A percentile compares a stretch with the other conserved stretches of the same genome.
phyloP scores from a whole-genome alignment of 768 basidiomycete genomes.

The Mycena pura region DNA sequence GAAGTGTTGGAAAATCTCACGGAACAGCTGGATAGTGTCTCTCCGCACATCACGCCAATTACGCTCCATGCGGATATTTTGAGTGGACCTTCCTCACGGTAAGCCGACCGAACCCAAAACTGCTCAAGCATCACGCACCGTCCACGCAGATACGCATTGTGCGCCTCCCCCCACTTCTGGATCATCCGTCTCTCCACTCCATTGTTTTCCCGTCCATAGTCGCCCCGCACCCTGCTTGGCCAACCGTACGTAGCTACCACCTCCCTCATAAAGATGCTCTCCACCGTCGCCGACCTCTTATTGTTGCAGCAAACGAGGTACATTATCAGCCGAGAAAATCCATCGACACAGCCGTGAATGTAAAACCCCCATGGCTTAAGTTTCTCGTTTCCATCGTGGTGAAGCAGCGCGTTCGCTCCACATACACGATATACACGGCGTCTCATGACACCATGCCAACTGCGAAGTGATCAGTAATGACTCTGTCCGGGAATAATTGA shows the following conservation, averaged over 20 bases:
- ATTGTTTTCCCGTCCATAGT: constrained; percentile 13
- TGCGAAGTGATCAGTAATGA: neutral
- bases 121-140: constrained; percentile 13
- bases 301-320: constrained; percentile 37
- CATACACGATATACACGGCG: constrained; percentile 37
- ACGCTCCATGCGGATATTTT: constrained; percentile 38
- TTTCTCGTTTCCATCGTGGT: constrained; percentile 45
- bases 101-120: too few relatives aligned
- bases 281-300: constrained; percentile 34
- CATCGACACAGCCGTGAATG: constrained; percentile 46
- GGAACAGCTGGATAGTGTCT: constrained; percentile 38
- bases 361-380: constrained; percentile 43
- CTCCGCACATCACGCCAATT: constrained; percentile 36
- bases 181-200: constrained; percentile 5
- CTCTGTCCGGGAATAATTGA: too few relatives aligned
- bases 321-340: constrained; percentile 41
- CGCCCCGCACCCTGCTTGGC: constrained; percentile 33
- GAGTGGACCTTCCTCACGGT: constrained; percentile 37
- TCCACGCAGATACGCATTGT: neutral
- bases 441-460: constrained; percentile 1
- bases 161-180: constrained; percentile 23
- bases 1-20: constrained; percentile 35
- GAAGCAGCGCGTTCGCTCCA: constrained; percentile 42
- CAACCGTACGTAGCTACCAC: constrained; percentile 34
- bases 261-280: constrained; percentile 24